Evolutionary conservation across 768 basidiomycete genomes (phyloP).

Genomic region (Amyloporia xantha): DNA sequence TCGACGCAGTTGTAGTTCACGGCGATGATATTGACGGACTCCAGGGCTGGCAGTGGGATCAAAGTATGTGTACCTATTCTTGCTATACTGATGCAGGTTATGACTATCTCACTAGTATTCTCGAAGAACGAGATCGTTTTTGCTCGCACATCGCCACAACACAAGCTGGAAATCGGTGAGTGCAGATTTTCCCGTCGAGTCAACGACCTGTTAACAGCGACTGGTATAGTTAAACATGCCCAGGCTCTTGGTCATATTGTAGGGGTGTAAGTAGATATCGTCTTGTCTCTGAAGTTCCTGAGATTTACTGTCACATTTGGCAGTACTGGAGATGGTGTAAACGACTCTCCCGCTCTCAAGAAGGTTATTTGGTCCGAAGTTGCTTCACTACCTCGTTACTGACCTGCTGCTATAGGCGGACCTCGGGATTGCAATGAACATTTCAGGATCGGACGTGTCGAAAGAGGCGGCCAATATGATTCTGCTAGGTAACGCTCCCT

Average conservation of each 20-base stretch:
- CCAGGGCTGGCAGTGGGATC: conserved; percentile 72
- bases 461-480: conserved; percentile 77
- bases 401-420: conserved; percentile 37
- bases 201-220: neutral
- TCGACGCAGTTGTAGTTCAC: conserved; percentile 58
- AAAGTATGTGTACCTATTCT: conserved; percentile 38
- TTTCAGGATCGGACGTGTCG: conserved; percentile 67
- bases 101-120: conserved; percentile 40
- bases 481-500: conserved; percentile 43
- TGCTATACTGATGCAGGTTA: neutral
- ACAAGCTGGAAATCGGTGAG: conserved; percentile 67
- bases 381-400: neutral
- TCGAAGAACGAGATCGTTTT: conserved; percentile 66
- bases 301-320: no score
- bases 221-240: conserved; percentile 53
- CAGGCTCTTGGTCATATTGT: conserved; percentile 68
- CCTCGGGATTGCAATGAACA: conserved; percentile 70
- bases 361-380: conserved; percentile 26
- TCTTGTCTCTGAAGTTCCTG: neutral
- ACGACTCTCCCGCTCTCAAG: conserved; percentile 66
- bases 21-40: conserved; percentile 61
- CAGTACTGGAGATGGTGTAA: conserved; percentile 68
- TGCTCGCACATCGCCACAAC: conserved; percentile 64
- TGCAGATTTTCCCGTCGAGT: neutral
- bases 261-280: conserved; percentile 49